These are phyloP conservation scores for Gamarada debralockiae DNA, from an alignment of 495 filamentous ascomycete genomes.

Conservation along the genomic window DNA sequence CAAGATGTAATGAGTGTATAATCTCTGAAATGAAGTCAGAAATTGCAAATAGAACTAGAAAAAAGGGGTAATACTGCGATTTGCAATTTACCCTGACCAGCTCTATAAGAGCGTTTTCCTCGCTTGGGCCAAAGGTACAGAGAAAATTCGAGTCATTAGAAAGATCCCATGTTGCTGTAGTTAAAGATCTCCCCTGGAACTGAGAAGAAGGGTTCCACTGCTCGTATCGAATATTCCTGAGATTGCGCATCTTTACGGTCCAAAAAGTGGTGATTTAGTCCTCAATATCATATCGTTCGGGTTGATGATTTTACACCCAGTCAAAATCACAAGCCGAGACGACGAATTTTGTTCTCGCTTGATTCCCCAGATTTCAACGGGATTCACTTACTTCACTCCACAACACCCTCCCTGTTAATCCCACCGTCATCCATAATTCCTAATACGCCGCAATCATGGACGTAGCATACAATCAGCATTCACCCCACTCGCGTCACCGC, in stretches of 20 bases:
- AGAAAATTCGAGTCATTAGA: slow-evolving; percentile 60
- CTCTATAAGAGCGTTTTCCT: slow-evolving; percentile 58
- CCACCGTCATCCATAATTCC: not conserved
- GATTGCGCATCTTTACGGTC: slow-evolving; percentile 66
- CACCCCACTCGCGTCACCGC: slow-evolving; percentile 41
- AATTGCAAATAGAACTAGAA: not conserved
- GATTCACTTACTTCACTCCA: not conserved
- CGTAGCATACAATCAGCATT: slow-evolving; percentile 48
- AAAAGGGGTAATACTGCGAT: slow-evolving; percentile 6
- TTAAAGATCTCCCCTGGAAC: slow-evolving; percentile 50
- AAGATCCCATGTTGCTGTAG: slow-evolving; percentile 74
- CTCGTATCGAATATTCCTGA: slow-evolving; percentile 66
- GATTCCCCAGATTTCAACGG: slow-evolving; percentile 19
- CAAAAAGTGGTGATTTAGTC: not conserved
- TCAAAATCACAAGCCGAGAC: not conserved
- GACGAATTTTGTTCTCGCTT: slow-evolving; percentile 2
- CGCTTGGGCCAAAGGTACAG: slow-evolving; percentile 70
- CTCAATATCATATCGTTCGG: slow-evolving; percentile 10
- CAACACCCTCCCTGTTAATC: not conserved
- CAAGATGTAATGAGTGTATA: slow-evolving; percentile 68
- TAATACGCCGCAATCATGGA: slow-evolving; percentile 35
- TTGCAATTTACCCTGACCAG: slow-evolving; percentile 49
- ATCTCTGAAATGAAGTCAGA: slow-evolving; percentile 23
- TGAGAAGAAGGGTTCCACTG: slow-evolving; percentile 48
- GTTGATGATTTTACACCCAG: not conserved